phyloP scores from a whole-genome alignment of 768 basidiomycete species.

The Pisolithus albus region DNA sequence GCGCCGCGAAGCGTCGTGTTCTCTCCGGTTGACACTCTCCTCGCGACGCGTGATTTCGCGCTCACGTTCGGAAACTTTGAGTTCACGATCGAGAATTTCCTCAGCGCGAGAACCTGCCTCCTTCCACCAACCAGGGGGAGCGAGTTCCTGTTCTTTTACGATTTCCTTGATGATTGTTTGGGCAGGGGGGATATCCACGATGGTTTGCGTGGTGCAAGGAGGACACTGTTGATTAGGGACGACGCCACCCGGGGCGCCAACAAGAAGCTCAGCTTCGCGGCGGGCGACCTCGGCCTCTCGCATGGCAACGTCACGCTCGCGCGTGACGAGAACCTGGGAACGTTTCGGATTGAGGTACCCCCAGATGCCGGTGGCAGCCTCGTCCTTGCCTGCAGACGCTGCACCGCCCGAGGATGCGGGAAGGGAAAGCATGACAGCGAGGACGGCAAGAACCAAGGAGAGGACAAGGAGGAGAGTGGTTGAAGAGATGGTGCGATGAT shows the following conservation, averaged over 20 bases:
- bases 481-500: conserved; percentile 81
- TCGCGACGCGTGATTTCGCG: conserved; percentile 83
- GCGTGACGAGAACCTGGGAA: conserved; percentile 69
- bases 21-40: conserved; percentile 76
- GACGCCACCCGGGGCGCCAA: conserved; percentile 78
- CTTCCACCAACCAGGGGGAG: conserved; percentile 74
- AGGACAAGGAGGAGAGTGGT: conserved; percentile 83
- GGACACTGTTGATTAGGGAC: conserved; percentile 57
- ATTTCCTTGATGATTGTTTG: conserved; percentile 87
- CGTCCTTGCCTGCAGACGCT: conserved; percentile 26
- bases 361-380: conserved; percentile 49
- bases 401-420: conserved; percentile 46
- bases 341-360: conserved; percentile 78
- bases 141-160: conserved; percentile 72
- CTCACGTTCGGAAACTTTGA: conserved; percentile 79
- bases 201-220: conserved; percentile 46
- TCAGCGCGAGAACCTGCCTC: conserved; percentile 66
- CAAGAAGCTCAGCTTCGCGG: conserved; percentile 79
- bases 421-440: conserved; percentile 87
- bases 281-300: conserved; percentile 87
- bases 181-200: conserved; percentile 51
- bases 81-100: conserved; percentile 77
- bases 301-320: conserved; percentile 71
- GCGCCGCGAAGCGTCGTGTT: conserved; percentile 81
- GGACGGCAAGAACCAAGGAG: conserved; percentile 77